Base-by-base conservation (phyloP, 2,329 filamentous ascomycete species). In the Penicillium olsonii region DNA sequence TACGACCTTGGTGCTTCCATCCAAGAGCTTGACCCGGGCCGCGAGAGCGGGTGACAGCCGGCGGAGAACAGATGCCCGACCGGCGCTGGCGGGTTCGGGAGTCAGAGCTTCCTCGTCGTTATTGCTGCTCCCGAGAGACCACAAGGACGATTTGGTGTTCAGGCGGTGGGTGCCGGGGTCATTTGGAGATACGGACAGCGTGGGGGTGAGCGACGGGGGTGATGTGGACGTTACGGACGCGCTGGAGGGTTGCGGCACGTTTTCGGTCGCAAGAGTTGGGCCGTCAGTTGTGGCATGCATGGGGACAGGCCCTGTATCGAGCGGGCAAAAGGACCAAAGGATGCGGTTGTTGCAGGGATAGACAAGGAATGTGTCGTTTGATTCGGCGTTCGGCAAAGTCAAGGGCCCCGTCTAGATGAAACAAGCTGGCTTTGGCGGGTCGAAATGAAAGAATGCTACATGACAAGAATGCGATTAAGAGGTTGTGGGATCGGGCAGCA, bases 1-100 rank as follows among this genome's bases (percentile, higher is more conserved):
- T 50, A 52, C 8, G 53, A 54, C 29, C 46, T 68, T 70, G 44
- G 56, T 62, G 45, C 63, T 69, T 26, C 70, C 64, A 64, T 74
- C 71, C 18, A 75, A 60, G 22, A 70, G 52, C 52, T 73, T 75
- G 45, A 75, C 70, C 39, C 72, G 69, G 40, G 72, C 72, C 9
- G 71, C 72, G 10, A 75, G 61, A 17, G 69, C 70, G 40, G 72
- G 72, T 34, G 72, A 75, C 37, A 75, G 58, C 15, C 71, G 70
- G 50, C 71, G 71, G 42, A 74, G 67, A 52, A 75, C 68, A 18
- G 67, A 70, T 17, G 68, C 55, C 17, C 63, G 66, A 26, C 61
- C 56, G 18, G 58, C 53, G 11, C 47, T 54, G n/a, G 47, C 48
- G 9, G 55, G 43, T 17, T 63, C 57, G 27, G 55, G 47, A 10